Evolutionary conservation across 345 rosid genomes (phyloP), one percentile per base, ranked within the genome.

Genomic region (Linum trigynum): DNA sequence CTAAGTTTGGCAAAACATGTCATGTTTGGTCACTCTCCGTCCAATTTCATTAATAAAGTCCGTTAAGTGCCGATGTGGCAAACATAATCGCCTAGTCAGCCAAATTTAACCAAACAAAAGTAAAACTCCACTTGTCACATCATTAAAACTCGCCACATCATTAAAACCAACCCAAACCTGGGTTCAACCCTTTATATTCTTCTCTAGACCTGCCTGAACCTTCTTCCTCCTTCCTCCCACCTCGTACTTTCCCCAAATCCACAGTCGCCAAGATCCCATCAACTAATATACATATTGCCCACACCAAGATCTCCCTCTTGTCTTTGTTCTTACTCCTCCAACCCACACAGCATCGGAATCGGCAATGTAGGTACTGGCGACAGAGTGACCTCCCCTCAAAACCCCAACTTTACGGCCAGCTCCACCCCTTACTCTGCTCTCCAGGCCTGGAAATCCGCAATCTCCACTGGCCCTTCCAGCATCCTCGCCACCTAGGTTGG

Each of bases 371-470:
- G 71, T 0, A 84, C 80, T 63, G 91, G 85, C 23, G 84, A 81
- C 35, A 86, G 86, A 16, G 68, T 70, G 55, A 75, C 57, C 71
- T 36, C 39, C 32, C 32, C 32, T 39, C 78, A 76, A 38, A 65
- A 40, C 48, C 59, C 70, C 14, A 1, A 69, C 60, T 15, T 77
- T 15, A 41, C 84, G 17, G 71, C 73, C 59, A 38, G 76, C 76
- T 55, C 39, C 59, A 56, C 17, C 40, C 88, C 91, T 75, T 87
- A 82, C 83, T 45, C 71, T 67, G 95, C 85, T 43, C 83, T 92
- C 38, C 96, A 92, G 68, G 88, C 87, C 5, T 92, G 98, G 98
- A 90, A 86, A 76, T 69, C 83, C 0, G 81, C 90, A 3, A 82
- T 90, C 55, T 73, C 86, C 11, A 88, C 81, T 43, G 98, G 90